A percentile compares a stretch with the other conserved stretches of the same genome.
phyloP scores from a whole-genome alignment of 768 basidiomycete genomes.

The Amanita pseudoporphyria region DNA sequence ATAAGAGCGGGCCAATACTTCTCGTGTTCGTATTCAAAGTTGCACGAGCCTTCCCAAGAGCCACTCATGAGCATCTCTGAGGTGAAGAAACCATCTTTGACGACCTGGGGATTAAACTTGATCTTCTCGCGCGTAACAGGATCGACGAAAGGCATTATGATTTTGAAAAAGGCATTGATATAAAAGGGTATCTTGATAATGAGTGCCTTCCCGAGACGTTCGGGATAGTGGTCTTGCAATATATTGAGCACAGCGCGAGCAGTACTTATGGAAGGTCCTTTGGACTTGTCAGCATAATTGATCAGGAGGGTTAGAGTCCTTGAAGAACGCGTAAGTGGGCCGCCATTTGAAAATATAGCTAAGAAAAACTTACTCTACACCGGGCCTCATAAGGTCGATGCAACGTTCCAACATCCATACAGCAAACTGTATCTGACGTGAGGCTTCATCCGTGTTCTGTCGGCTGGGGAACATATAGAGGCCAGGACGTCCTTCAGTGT shows the following conservation, averaged over 20 bases:
- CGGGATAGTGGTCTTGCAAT: conserved; percentile 78
- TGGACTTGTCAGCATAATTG: conserved; percentile 67
- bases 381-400: conserved; percentile 70
- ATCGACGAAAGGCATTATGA: conserved; percentile 77
- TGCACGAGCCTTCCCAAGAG: conserved; percentile 57
- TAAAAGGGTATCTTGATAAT: conserved; percentile 79
- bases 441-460: conserved; percentile 69
- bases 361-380: conserved; percentile 55
- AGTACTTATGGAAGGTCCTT: conserved; percentile 37
- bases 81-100: conserved; percentile 59
- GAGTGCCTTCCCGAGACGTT: conserved; percentile 68
- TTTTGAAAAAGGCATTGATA: conserved; percentile 63
- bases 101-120: conserved; percentile 61
- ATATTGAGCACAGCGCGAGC: conserved; percentile 46
- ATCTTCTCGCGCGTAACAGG: conserved; percentile 70
- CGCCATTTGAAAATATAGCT: not conserved
- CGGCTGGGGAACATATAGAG: conserved; percentile 60
- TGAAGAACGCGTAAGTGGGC: not conserved
- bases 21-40: conserved; percentile 67
- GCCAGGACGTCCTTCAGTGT: conserved; percentile 51
- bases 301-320: conserved; percentile 67
- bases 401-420: conserved; percentile 74
- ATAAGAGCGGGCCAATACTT: conserved; percentile 68
- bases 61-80: conserved; percentile 61
- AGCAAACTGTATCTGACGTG: conserved; percentile 60